Base-by-base conservation (phyloP, 352 stramenopile genomes). In the Pythium dissimile region DNA sequence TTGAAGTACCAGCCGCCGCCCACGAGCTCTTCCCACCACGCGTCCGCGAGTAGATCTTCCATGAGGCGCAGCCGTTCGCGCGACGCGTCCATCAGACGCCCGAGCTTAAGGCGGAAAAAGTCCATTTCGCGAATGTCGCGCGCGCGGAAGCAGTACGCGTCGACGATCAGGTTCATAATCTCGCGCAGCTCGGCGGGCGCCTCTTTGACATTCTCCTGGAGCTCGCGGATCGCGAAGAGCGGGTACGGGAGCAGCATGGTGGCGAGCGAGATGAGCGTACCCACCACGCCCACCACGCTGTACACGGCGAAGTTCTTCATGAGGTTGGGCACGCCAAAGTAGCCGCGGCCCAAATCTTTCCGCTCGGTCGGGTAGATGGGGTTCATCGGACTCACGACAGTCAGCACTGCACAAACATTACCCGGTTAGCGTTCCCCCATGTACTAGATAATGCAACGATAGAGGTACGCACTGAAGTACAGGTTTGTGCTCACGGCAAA, bases 11-110 rank as follows among this genome's bases (percentile, higher is more conserved):
- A 55, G 2, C 77, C 70, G 3, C 77, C 45, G 3, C 80, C 80
- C 7, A 89, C 66, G 31, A 89, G 55, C 37, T 92, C 76, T 64
- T 92, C 83, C 83, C 80, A 92, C 81, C 81, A 91, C 15, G 73
- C 73, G 39, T 86, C 69, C 11, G 79, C 69, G 35, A 91, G 59
- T 15, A 91, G 59, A 2, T 59, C 46, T 32, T 84, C 58, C 80
- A 91, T 91, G 12, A 69, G 57, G 7, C 50, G 55, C 23, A 77
- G 46, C 5, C 78, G 67, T 20, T 59, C 60, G 9, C 76, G 53
- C 0, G 78, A 68, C 5, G 48, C 27, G 2, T 47, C 42, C 35
- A 90, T 58, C 1, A 84, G 59, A 20, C 75, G 74, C 4, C 81
- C 66, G 1, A 90, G 53, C 27, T 79, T 66, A 20, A 88, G 54